Evolutionary conservation across 75 land plant genomes (phyloP).

Genomic region (Sequoia sempervirens): DNA sequence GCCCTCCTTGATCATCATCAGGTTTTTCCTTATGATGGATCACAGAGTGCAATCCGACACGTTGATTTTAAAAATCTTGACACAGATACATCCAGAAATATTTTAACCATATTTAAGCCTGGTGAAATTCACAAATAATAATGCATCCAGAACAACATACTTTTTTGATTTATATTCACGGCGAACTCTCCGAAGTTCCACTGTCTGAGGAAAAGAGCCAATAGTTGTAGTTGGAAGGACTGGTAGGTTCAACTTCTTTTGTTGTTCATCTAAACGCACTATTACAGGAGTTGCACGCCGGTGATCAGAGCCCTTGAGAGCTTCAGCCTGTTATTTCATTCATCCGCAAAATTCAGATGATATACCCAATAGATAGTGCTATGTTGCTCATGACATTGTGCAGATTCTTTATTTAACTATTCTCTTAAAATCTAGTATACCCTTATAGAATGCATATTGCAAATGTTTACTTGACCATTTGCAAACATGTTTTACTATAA

Average conservation of each 20-base stretch:
- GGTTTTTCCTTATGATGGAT: too few species aligned
- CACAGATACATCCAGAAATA: too few species aligned
- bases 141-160: slow-evolving; percentile 17
- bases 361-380: neutral
- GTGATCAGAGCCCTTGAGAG: slow-evolving; percentile 59
- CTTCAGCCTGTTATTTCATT: slow-evolving; percentile 42
- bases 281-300: slow-evolving; percentile 55
- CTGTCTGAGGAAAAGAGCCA: slow-evolving; percentile 76
- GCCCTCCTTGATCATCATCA: too few species aligned
- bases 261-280: slow-evolving; percentile 62
- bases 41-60: too few species aligned
- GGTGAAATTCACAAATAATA: neutral
- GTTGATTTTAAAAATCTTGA: too few species aligned
- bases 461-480: neutral
- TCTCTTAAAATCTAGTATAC: neutral
- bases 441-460: neutral
- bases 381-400: neutral
- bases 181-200: slow-evolving; percentile 65
- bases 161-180: slow-evolving; percentile 72
- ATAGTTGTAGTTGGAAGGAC: slow-evolving; percentile 73
- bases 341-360: neutral
- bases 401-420: neutral
- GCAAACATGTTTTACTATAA: neutral
- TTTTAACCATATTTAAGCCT: neutral
- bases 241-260: slow-evolving; percentile 67